Evolutionary conservation across 306 rosid genomes (phyloP).

Genomic region (Vigna trinervia): DNA sequence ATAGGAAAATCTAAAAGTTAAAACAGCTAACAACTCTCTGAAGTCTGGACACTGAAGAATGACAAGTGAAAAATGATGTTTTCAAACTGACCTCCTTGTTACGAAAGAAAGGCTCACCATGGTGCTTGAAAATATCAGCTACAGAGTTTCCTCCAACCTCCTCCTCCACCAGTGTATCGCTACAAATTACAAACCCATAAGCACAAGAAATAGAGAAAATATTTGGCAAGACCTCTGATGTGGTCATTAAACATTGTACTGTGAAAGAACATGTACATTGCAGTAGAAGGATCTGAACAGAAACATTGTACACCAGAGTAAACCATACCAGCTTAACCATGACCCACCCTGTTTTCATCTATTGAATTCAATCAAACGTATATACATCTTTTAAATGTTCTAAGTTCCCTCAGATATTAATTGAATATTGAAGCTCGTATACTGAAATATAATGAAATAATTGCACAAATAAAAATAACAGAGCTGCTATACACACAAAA

Average conservation of each 20-base stretch:
- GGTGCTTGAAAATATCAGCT: slow-evolving; percentile 80
- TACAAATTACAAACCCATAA: slow-evolving; percentile 47
- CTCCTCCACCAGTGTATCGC: slow-evolving; percentile 86
- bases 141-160: slow-evolving; percentile 72
- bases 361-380: slow-evolving; percentile 19
- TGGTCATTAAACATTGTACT: slow-evolving; percentile 16
- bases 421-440: slow-evolving; percentile 32
- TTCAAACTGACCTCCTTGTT: slow-evolving; percentile 80
- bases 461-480: slow-evolving; percentile 7
- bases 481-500: slow-evolving; percentile 6
- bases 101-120: slow-evolving; percentile 88
- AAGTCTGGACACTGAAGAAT: slow-evolving; percentile 22
- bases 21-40: slow-evolving; percentile 18
- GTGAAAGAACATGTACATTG: slow-evolving; percentile 3
- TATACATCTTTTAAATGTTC: slow-evolving; percentile 1
- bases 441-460: slow-evolving; percentile 13
- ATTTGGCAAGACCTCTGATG: slow-evolving; percentile 40
- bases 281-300: slow-evolving; percentile 31
- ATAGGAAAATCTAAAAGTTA: slow-evolving; percentile 20
- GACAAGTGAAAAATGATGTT: slow-evolving; percentile 32
- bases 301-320: slow-evolving; percentile 31
- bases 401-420: slow-evolving; percentile 20
- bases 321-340: slow-evolving; percentile 33
- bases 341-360: slow-evolving; percentile 26
- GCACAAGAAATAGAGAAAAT: slow-evolving; percentile 38